Conservation (phyloP, 2,329 filamentous ascomycete genomes). For the Xylariaceae sp. region DNA sequence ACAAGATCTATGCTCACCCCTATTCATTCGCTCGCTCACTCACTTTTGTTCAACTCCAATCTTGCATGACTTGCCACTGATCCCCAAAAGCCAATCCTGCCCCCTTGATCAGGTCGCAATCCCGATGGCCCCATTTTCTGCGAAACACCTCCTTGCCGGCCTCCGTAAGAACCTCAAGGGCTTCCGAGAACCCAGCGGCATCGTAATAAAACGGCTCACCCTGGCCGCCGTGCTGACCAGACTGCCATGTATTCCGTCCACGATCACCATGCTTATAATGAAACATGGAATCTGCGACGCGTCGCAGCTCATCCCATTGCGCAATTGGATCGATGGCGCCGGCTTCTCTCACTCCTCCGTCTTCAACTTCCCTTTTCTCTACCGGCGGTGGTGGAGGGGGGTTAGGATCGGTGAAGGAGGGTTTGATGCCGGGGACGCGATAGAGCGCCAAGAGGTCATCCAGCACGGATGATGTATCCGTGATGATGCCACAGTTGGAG, state of each 20-base stretch:
- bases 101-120: conserved; percentile 38
- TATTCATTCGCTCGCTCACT: background rate
- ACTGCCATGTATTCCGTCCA: conserved; percentile 41
- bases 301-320: conserved; percentile 28
- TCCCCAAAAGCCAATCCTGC: conserved; percentile 38
- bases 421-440: conserved; percentile 36
- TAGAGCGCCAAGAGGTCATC: conserved; percentile 44
- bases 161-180: conserved; percentile 34
- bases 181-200: conserved; percentile 32
- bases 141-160: conserved; percentile 32
- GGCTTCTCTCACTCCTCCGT: conserved; percentile 9
- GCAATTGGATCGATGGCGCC: conserved; percentile 27
- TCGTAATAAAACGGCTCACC: conserved; percentile 42
- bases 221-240: conserved; percentile 36
- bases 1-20: background rate
- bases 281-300: conserved; percentile 36
- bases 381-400: conserved; percentile 29
- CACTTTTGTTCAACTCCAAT: conserved; percentile 29
- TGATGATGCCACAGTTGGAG: conserved; percentile 38
- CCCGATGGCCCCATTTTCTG: conserved; percentile 43
- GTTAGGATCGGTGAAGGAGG: conserved; percentile 37
- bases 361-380: conserved; percentile 10
- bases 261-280: conserved; percentile 39
- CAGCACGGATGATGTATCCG: conserved; percentile 41
- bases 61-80: conserved; percentile 43